A percentile compares a stretch with the other conserved stretches of the same genome.
These are phyloP conservation scores for Termitomyces sp. DNA, from an alignment of 768 basidiomycete genomes.

Conservation along the genomic window DNA sequence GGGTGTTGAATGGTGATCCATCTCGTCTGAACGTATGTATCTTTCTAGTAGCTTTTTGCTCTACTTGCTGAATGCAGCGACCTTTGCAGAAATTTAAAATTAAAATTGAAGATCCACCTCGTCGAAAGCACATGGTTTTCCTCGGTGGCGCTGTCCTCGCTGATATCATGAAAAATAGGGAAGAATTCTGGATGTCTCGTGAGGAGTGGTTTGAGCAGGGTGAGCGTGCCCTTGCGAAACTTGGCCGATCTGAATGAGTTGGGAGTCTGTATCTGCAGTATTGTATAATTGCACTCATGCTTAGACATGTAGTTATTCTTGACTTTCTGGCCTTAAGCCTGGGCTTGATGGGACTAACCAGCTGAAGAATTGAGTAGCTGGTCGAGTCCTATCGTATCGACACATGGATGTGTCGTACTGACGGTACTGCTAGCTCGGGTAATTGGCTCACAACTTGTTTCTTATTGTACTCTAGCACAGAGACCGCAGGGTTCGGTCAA, in stretches of 20 bases:
- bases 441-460: slow-evolving; percentile 16
- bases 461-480: slow-evolving; percentile 77
- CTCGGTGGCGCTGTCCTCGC: slow-evolving; percentile 97
- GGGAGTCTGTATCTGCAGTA: neutral
- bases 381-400: neutral
- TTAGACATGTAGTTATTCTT: neutral
- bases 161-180: slow-evolving; percentile 94
- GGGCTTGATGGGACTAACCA: neutral
- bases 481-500: slow-evolving; percentile 43
- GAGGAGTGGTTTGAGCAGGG: slow-evolving; percentile 97
- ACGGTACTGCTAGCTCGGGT: no score
- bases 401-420: neutral
- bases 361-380: neutral
- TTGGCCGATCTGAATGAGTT: slow-evolving; percentile 55
- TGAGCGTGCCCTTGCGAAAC: slow-evolving; percentile 73
- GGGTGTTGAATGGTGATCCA: slow-evolving; percentile 82
- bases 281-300: neutral
- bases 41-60: slow-evolving; percentile 12
- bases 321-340: neutral
- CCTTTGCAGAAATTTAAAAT: slow-evolving; percentile 93
- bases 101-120: slow-evolving; percentile 95
- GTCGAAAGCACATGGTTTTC: slow-evolving; percentile 99
- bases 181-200: slow-evolving; percentile 93
- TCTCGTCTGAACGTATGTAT: slow-evolving; percentile 72
- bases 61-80: neutral